phyloP scores from a whole-genome alignment of 2,329 filamentous ascomycete genomes.

The Fusarium lateritium region DNA sequence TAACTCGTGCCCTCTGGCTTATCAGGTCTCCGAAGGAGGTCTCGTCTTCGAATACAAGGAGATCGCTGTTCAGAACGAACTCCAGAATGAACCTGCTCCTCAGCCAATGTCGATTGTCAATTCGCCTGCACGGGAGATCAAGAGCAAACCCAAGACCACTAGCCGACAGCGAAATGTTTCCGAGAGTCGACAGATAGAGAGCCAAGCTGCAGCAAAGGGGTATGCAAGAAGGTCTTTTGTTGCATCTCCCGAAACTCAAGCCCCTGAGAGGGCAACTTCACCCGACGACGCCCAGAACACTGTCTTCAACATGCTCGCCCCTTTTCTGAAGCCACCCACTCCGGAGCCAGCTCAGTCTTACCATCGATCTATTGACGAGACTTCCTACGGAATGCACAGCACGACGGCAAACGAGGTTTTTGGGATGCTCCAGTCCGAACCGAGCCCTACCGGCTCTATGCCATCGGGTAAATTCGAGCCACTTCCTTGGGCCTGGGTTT shows the following conservation, averaged over 20 bases:
- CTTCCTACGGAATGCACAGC: constrained; percentile 70
- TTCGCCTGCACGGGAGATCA: constrained; percentile 23
- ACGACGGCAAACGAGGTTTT: constrained; percentile 67
- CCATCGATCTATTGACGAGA: constrained; percentile 54
- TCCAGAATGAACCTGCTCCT: constrained; percentile 1
- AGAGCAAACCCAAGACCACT: constrained; percentile 19
- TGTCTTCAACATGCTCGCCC: constrained; percentile 64
- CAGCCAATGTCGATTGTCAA: constrained; percentile 38
- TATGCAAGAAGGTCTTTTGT: constrained; percentile 16
- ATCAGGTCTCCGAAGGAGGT: constrained; percentile 47
- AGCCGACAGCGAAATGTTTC: constrained; percentile 27
- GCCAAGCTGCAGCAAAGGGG: constrained; percentile 7
- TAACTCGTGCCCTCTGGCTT: constrained; percentile 56
- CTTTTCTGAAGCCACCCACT: constrained; percentile 64
- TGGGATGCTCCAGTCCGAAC: constrained; percentile 55
- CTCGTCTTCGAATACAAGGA: constrained; percentile 55
- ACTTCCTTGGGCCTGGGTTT: constrained; percentile 68
- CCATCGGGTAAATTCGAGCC: constrained; percentile 54
- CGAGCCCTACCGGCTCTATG: constrained; percentile 50
- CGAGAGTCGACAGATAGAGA: constrained; percentile 27
- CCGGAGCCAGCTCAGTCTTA: constrained; percentile 54
- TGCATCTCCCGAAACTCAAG: constrained; percentile 23
- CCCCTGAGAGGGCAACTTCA: constrained; percentile 26
- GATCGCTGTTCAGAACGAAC: background rate
- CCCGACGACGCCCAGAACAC: constrained; percentile 55